These are phyloP conservation scores for Cylindrotheca closterium DNA, from an alignment of 108 stramenopile species.

Conservation along the genomic window DNA sequence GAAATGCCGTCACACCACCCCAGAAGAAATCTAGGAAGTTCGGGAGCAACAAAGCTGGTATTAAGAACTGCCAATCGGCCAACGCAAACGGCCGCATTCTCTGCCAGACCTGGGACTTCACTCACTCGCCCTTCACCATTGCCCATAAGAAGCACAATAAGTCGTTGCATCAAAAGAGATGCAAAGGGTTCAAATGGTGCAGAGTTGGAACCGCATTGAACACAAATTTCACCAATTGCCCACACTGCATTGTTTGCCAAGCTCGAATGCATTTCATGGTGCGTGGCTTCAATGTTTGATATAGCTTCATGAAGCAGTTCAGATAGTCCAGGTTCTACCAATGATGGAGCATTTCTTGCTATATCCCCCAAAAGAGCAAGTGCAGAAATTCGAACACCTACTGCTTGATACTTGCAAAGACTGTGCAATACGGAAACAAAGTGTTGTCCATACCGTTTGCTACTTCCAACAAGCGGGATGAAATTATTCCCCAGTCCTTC, in stretches of 20 bases:
- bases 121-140: constrained; percentile 48
- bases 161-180: constrained; percentile 52
- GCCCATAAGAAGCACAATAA: constrained; percentile 84
- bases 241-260: constrained; percentile 92
- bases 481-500: constrained; percentile 88
- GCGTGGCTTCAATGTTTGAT: constrained; percentile 54
- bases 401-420: constrained; percentile 51
- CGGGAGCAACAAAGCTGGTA: constrained; percentile 78
- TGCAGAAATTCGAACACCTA: constrained; percentile 87
- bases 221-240: constrained; percentile 91
- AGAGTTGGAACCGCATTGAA: constrained; percentile 70
- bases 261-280: constrained; percentile 36
- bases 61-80: constrained; percentile 86
- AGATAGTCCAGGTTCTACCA: constrained; percentile 72
- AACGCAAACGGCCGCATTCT: constrained; percentile 87
- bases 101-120: constrained; percentile 67
- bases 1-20: constrained; percentile 86
- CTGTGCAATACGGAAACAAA: constrained; percentile 62
- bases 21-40: constrained; percentile 71
- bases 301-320: constrained; percentile 65
- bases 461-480: constrained; percentile 66
- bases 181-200: constrained; percentile 61
- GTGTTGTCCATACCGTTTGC: constrained; percentile 62
- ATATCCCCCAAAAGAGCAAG: constrained; percentile 90
- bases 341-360: constrained; percentile 72